Evolutionary conservation across 768 basidiomycete species (phyloP).

Genomic region (Royoungia palumana): DNA sequence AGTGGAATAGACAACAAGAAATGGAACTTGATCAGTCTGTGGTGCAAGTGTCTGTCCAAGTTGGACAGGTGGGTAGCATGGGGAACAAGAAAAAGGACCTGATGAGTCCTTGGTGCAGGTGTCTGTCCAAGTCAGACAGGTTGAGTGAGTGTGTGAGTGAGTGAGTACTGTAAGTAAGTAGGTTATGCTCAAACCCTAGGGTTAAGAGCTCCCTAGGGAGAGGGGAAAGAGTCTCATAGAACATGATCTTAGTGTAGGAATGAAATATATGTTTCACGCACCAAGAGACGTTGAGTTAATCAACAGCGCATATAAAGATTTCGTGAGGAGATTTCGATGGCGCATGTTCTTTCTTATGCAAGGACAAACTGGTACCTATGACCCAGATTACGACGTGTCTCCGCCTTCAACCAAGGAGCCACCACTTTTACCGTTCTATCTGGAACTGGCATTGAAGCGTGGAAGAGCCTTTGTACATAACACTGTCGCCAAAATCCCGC

Average conservation of each 20-base stretch:
- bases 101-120: no score
- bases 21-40: no score
- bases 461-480: background rate
- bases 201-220: no score
- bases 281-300: background rate
- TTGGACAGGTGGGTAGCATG: no score
- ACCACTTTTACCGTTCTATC: constrained; percentile 2
- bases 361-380: background rate
- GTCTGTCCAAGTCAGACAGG: no score
- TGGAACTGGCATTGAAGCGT: background rate
- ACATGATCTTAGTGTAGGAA: background rate
- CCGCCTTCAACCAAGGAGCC: background rate
- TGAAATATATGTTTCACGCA: constrained; percentile 8
- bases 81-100: no score
- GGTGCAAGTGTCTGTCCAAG: no score
- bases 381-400: constrained; percentile 11
- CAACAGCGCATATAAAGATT: constrained; percentile 1
- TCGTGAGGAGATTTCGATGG: constrained; percentile 7
- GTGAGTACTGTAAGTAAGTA: no score
- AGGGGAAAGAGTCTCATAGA: no score
- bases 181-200: no score
- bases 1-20: no score
- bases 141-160: no score
- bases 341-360: background rate
- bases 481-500: background rate